Percentiles rank a stretch among this genome's conserved stretches.
phyloP scores from a whole-genome alignment of 345 rosid species.

The Cardamine occulta region DNA sequence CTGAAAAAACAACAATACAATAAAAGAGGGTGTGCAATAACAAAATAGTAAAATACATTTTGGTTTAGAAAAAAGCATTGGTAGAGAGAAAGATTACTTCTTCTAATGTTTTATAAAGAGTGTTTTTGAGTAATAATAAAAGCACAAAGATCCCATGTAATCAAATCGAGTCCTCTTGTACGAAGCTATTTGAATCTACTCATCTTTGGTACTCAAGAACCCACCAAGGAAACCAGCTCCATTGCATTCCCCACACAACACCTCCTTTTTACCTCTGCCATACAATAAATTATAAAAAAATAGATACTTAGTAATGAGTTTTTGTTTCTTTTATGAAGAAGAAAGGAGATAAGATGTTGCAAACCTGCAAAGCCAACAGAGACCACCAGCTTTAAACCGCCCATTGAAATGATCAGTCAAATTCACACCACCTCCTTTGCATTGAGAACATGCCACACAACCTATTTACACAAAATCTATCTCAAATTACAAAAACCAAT shows the following conservation, averaged over 20 bases:
- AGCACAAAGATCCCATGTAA: neutral
- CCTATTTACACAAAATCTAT: slow-evolving; percentile 46
- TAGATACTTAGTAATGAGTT: neutral
- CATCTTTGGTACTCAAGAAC: slow-evolving; percentile 82
- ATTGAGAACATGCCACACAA: slow-evolving; percentile 62
- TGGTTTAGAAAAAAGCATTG: slow-evolving; percentile 19
- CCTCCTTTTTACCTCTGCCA: slow-evolving; percentile 84
- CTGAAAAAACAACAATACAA: slow-evolving; percentile 10
- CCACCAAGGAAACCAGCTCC: slow-evolving; percentile 99
- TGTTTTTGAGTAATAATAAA: neutral
- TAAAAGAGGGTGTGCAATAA: slow-evolving; percentile 19
- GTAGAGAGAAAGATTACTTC: slow-evolving; percentile 5
- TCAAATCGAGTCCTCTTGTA: neutral
- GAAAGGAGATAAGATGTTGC: neutral
- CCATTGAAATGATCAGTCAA: slow-evolving; percentile 91
- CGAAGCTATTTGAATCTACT: slow-evolving; percentile 32
- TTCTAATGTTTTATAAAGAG: slow-evolving; percentile 21
- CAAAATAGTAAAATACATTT: slow-evolving; percentile 13
- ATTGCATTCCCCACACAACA: slow-evolving; percentile 82
- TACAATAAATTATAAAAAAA: neutral
- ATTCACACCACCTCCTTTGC: slow-evolving; percentile 86
- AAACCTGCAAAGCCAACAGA: slow-evolving; percentile 98
- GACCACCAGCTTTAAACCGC: slow-evolving; percentile 86
- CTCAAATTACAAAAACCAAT: neutral
- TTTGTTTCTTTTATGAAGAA: neutral